These are phyloP conservation scores for Chrysosporium queenslandicum DNA, from an alignment of 2,329 filamentous ascomycete species.

Conservation along the genomic window DNA sequence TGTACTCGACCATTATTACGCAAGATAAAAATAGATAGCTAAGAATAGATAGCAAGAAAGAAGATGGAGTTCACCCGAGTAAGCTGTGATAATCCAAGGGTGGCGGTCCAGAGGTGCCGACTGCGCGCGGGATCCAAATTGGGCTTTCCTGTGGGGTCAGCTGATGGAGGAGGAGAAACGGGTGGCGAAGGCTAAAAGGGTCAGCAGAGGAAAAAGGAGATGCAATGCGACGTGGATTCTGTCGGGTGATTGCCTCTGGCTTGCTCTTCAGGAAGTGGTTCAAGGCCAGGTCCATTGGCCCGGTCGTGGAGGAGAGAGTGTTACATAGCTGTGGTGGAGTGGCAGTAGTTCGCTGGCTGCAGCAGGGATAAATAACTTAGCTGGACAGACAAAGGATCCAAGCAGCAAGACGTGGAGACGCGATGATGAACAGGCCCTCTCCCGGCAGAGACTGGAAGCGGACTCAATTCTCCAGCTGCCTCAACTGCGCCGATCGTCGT, in stretches of 20 bases:
- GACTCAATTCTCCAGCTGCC: no score
- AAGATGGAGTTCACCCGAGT: no score
- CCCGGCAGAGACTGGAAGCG: no score
- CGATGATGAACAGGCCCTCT: no score
- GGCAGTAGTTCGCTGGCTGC: no score
- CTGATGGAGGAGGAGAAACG: neutral
- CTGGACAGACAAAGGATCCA: no score
- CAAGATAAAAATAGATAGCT: neutral
- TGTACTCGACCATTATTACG: conserved; percentile 44
- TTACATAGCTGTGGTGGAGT: no score
- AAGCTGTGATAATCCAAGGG: no score
- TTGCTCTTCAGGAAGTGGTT: neutral
- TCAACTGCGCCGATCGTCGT: no score
- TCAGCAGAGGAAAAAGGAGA: neutral
- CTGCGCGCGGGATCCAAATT: neutral
- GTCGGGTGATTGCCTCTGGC: neutral
- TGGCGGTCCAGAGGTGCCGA: no score
- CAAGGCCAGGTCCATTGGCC: conserved; percentile 1
- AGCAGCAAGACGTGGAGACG: no score
- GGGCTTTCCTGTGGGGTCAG: neutral
- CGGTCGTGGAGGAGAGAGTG: neutral
- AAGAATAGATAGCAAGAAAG: neutral
- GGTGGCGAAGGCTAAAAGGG: neutral
- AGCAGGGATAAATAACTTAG: no score
- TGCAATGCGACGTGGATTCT: neutral